A percentile compares a stretch with the other conserved stretches of the same genome.
These are phyloP conservation scores for Monosporozyma aquatica DNA, from an alignment of 805 yeast species.

Conservation along the genomic window DNA sequence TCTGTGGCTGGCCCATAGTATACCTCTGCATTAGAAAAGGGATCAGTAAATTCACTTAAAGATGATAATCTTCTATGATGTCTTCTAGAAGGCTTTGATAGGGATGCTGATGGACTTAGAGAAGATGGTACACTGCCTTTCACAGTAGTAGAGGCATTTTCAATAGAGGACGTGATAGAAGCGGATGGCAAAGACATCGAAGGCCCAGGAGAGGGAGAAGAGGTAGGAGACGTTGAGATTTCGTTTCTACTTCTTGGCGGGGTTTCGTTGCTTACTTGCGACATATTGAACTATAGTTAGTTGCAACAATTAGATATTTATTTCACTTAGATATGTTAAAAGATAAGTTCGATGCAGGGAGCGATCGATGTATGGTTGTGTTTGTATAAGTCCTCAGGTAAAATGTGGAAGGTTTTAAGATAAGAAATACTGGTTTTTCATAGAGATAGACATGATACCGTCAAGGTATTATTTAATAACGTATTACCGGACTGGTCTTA, in stretches of 20 bases:
- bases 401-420: too few species aligned
- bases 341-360: too few species aligned
- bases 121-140: neutral
- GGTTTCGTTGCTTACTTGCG: neutral
- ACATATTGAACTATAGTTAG: neutral
- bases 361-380: too few species aligned
- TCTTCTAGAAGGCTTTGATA: slow-evolving; percentile 2
- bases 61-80: slow-evolving; percentile 32
- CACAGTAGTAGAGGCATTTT: neutral
- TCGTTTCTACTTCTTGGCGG: neutral
- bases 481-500: too few species aligned
- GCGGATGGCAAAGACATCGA: neutral
- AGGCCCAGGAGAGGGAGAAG: neutral
- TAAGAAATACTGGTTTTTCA: too few species aligned
- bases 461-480: too few species aligned
- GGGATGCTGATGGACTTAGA: neutral
- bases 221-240: neutral
- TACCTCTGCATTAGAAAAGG: slow-evolving; percentile 57
- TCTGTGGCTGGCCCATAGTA: slow-evolving; percentile 60
- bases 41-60: slow-evolving; percentile 44
- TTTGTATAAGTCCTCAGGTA: too few species aligned
- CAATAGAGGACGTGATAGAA: neutral
- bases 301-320: too few species aligned
- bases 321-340: too few species aligned
- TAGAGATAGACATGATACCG: too few species aligned